phyloP scores from a whole-genome alignment of 257 asterid genomes.

The Echites panduratus region DNA sequence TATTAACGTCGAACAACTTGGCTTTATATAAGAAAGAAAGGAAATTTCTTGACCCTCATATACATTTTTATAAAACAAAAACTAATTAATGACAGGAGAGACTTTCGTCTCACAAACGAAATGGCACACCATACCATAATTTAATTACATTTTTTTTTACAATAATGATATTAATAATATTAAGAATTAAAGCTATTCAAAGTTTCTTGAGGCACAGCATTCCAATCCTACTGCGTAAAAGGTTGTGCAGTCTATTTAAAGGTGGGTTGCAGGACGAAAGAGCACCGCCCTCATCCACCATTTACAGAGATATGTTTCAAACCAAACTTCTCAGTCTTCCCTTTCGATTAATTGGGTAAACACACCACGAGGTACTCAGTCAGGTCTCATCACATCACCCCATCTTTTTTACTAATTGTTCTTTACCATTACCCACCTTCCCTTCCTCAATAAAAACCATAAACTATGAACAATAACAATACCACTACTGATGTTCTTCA shows the following conservation, averaged over 20 bases:
- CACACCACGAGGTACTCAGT: slow-evolving; percentile 38
- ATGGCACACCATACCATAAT: no score
- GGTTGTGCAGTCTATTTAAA: neutral
- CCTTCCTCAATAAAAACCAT: slow-evolving; percentile 14
- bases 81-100: no score
- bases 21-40: no score
- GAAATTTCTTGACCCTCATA: no score
- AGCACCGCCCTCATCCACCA: slow-evolving; percentile 83
- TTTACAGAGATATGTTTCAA: slow-evolving; percentile 25
- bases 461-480: slow-evolving; percentile 51
- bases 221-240: neutral
- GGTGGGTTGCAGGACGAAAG: slow-evolving; percentile 2
- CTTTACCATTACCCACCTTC: neutral
- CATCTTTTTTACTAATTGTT: slow-evolving; percentile 19
- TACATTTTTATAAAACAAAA: no score
- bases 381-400: neutral
- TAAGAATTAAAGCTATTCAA: neutral
- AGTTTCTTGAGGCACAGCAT: neutral
- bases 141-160: no score
- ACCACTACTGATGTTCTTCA: slow-evolving; percentile 12
- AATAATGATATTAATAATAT: no score
- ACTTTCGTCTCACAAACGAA: no score
- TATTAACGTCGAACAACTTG: no score
- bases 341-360: slow-evolving; percentile 49
- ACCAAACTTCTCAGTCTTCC: slow-evolving; percentile 20